Evolutionary conservation across 139 green algal species (phyloP).

Genomic region (Penium margaritaceum): DNA sequence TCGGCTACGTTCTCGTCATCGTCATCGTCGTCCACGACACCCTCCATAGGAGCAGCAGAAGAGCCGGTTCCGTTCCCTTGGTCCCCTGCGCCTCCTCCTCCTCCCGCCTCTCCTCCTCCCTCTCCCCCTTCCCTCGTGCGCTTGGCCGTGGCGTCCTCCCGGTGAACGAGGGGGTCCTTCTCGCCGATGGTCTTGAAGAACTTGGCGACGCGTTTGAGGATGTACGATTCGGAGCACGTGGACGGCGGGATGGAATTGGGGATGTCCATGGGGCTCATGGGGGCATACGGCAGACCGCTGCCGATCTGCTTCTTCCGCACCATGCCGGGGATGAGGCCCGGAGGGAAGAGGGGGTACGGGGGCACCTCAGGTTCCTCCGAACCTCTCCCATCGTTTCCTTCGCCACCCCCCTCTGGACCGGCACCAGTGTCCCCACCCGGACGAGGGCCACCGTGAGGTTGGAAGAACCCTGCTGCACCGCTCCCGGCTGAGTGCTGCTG

Average conservation of each 20-base stretch:
- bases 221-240: slow-evolving; percentile 20
- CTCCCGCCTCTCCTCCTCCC: neutral
- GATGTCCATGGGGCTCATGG: slow-evolving; percentile 37
- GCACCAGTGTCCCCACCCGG: too few species aligned
- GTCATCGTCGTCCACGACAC: too few species aligned
- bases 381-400: too few species aligned
- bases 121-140: too few species aligned
- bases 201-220: slow-evolving; percentile 11
- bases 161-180: slow-evolving; percentile 13
- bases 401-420: too few species aligned
- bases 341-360: slow-evolving; percentile 37
- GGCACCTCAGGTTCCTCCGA: slow-evolving; percentile 27
- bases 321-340: slow-evolving; percentile 44
- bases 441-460: too few species aligned
- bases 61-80: too few species aligned
- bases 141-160: too few species aligned
- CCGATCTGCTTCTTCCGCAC: slow-evolving; percentile 45
- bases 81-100: neutral
- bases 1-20: too few species aligned
- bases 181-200: slow-evolving; percentile 40
- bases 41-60: too few species aligned
- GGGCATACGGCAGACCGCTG: slow-evolving; percentile 38
- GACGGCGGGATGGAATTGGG: slow-evolving; percentile 35
- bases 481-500: too few species aligned
- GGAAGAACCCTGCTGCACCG: too few species aligned